A percentile compares a stretch with the other conserved stretches of the same genome.
Evolutionary conservation across 2,329 filamentous ascomycete genomes (phyloP).

Genomic region (Fusarium mexicanum): DNA sequence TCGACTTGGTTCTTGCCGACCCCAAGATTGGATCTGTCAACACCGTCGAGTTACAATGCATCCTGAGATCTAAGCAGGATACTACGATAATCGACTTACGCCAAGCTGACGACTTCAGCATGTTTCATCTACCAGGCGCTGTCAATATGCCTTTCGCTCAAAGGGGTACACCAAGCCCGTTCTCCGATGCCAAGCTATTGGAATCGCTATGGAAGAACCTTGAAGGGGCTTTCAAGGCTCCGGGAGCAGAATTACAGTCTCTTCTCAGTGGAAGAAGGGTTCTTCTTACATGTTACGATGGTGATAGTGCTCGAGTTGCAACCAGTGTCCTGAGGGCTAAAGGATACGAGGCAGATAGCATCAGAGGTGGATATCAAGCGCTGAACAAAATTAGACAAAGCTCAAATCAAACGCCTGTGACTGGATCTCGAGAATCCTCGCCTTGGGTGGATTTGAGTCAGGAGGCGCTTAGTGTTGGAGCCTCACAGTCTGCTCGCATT

Average conservation of each 20-base stretch:
- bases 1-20: slow-evolving; percentile 15
- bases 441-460: slow-evolving; percentile 14
- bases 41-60: background rate
- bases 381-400: slow-evolving; percentile 23
- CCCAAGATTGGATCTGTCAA: background rate
- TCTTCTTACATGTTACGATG: slow-evolving; percentile 63
- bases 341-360: slow-evolving; percentile 57
- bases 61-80: slow-evolving; percentile 35
- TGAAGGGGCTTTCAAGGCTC: slow-evolving; percentile 53
- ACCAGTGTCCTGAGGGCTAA: slow-evolving; percentile 63
- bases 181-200: slow-evolving; percentile 55
- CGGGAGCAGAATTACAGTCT: slow-evolving; percentile 25
- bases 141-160: slow-evolving; percentile 56
- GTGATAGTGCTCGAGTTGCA: slow-evolving; percentile 63
- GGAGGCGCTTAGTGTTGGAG: background rate
- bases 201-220: slow-evolving; percentile 59
- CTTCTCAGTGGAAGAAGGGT: slow-evolving; percentile 48
- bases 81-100: slow-evolving; percentile 57
- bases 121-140: slow-evolving; percentile 55
- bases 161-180: slow-evolving; percentile 53
- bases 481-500: slow-evolving; percentile 11
- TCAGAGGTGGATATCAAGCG: slow-evolving; percentile 61
- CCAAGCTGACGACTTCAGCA: slow-evolving; percentile 52
- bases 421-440: background rate
- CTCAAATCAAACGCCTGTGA: background rate